phyloP scores from a whole-genome alignment of 345 rosid species.

The Pseudoturritis turrita region DNA sequence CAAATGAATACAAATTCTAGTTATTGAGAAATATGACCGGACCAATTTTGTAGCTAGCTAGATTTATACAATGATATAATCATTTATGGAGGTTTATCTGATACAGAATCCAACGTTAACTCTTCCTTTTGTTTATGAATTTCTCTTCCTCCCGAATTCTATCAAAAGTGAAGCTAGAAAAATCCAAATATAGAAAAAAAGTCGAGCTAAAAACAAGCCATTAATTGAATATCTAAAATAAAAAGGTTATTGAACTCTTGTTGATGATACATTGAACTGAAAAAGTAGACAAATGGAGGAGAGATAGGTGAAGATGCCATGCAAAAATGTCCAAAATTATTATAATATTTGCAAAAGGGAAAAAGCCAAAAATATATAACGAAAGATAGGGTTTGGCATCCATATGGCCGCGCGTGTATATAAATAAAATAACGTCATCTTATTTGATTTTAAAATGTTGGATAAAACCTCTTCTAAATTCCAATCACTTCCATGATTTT shows the following conservation, averaged over 20 bases:
- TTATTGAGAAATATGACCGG: not conserved
- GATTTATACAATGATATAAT: not conserved
- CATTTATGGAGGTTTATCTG: conserved; percentile 12
- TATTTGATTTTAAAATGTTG: not conserved
- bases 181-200: not conserved
- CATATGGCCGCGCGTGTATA: conserved; percentile 21
- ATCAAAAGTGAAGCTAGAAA: conserved; percentile 17
- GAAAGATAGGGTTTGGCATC: not conserved
- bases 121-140: conserved; percentile 12
- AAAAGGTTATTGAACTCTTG: conserved; percentile 1
- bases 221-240: conserved; percentile 12
- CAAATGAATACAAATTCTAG: not conserved
- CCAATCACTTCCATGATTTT: conserved; percentile 26
- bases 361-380: not conserved
- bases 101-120: conserved; percentile 23
- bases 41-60: not conserved
- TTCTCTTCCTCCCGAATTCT: conserved; percentile 17
- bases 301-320: conserved; percentile 31
- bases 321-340: conserved; percentile 29
- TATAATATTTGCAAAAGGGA: not conserved
- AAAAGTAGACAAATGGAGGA: conserved; percentile 32
- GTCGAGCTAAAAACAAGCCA: conserved; percentile 3
- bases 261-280: conserved; percentile 30
- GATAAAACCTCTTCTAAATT: not conserved
- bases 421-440: not conserved